phyloP scores from a whole-genome alignment of 768 basidiomycete genomes.

The Rhodotorula diobovata region DNA sequence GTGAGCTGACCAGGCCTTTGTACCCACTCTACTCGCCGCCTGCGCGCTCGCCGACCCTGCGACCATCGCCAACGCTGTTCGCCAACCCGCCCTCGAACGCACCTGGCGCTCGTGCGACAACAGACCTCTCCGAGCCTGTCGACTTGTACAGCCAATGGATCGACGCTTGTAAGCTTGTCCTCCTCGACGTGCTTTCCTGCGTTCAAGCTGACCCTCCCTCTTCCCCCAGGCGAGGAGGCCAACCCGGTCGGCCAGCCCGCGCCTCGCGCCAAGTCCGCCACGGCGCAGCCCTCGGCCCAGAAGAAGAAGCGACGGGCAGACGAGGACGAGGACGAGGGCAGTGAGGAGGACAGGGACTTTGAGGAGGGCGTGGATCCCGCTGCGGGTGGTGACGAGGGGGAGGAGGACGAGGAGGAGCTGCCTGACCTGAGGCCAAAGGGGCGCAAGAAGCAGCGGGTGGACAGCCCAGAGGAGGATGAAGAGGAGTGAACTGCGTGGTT shows the following conservation, averaged over 20 bases:
- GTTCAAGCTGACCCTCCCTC: background rate
- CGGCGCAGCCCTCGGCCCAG: no score
- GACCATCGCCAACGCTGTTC: no score
- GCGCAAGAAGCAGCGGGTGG: background rate
- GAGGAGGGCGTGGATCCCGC: background rate
- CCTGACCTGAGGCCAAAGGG: background rate
- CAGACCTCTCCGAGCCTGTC: slow-evolving; percentile 40
- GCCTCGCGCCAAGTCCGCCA: background rate
- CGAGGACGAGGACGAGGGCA: background rate
- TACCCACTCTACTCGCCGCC: no score
- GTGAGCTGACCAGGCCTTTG: no score
- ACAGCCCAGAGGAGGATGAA: background rate
- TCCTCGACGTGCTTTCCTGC: no score
- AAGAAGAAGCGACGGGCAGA: background rate
- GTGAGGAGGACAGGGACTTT: background rate
- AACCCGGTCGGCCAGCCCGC: background rate
- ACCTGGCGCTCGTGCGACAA: background rate
- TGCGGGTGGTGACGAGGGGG: background rate
- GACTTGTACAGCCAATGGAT: slow-evolving; percentile 43
- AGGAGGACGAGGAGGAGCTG: slow-evolving; percentile 9
- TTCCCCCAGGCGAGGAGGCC: slow-evolving; percentile 1
- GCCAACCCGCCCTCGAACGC: background rate
- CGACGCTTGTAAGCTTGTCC: slow-evolving; percentile 26
- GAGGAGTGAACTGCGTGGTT: no score
- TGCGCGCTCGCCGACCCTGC: no score